A percentile compares a stretch with the other conserved stretches of the same genome.
Conservation (phyloP, 2,329 filamentous ascomycete species). For the Aspergillus tubingensis region DNA sequence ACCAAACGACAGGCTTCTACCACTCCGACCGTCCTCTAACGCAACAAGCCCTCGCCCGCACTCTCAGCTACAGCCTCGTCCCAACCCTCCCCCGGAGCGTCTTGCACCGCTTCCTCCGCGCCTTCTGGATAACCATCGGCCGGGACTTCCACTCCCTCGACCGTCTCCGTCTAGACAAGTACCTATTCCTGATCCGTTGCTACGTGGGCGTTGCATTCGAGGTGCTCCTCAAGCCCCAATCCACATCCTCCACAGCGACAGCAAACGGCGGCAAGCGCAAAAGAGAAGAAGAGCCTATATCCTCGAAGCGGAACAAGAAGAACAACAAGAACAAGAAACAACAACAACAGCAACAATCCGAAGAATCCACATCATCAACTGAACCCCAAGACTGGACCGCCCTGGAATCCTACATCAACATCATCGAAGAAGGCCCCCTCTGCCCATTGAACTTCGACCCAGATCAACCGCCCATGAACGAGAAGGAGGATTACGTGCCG, state of each 20-base stretch:
- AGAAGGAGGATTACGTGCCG: conserved; percentile 31
- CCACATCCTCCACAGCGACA: neutral
- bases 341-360: neutral
- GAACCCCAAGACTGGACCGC: conserved; percentile 30
- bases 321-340: conserved; percentile 32
- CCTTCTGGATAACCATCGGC: conserved; percentile 71
- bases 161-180: conserved; percentile 85
- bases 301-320: conserved; percentile 22
- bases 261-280: conserved; percentile 30
- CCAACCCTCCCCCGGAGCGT: conserved; percentile 57
- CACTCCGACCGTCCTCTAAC: conserved; percentile 88
- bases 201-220: conserved; percentile 72
- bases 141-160: conserved; percentile 72
- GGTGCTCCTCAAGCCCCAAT: conserved; percentile 35
- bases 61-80: conserved; percentile 70
- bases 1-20: conserved; percentile 65
- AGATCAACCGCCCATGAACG: conserved; percentile 29
- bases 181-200: conserved; percentile 77
- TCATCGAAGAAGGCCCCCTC: conserved; percentile 44
- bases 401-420: conserved; percentile 41
- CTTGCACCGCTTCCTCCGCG: conserved; percentile 55
- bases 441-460: conserved; percentile 43
- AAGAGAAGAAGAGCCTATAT: conserved; percentile 27
- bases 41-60: conserved; percentile 78
- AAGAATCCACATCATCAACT: conserved; percentile 20